Percentiles rank a stretch among this genome's conserved stretches.
These are phyloP conservation scores for Tuber melanosporum DNA, from an alignment of 495 filamentous ascomycete genomes.

Conservation along the genomic window DNA sequence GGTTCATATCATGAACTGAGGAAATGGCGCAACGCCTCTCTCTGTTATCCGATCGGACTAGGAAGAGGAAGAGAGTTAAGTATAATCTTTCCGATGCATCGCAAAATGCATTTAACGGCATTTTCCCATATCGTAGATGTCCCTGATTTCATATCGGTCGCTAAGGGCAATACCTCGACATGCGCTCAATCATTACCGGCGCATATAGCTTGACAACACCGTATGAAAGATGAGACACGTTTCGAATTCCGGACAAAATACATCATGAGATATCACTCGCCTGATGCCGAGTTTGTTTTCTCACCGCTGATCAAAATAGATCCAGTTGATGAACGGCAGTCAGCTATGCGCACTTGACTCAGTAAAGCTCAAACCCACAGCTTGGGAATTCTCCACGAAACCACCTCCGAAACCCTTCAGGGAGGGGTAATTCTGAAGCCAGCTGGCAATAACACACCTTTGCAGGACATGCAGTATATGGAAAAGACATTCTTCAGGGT, in stretches of 20 bases:
- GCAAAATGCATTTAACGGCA: background rate
- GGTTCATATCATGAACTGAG: background rate
- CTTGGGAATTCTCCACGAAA: background rate
- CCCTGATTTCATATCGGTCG: background rate
- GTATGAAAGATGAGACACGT: background rate
- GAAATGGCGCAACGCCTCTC: constrained; percentile 3
- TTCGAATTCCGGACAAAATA: background rate
- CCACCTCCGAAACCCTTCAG: background rate
- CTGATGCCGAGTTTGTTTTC: background rate
- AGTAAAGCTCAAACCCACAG: background rate
- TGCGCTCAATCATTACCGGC: background rate
- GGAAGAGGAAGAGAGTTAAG: background rate
- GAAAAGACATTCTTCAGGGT: background rate
- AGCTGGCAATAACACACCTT: constrained; percentile 4
- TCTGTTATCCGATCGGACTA: background rate
- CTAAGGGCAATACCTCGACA: background rate
- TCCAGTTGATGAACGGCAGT: background rate
- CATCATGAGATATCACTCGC: constrained; percentile 3
- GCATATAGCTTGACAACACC: background rate
- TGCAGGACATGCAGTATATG: background rate
- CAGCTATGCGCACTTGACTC: background rate
- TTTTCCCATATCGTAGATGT: background rate
- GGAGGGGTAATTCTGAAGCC: constrained; percentile 5
- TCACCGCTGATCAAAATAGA: constrained; percentile 3
- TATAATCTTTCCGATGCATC: background rate